phyloP scores from a whole-genome alignment of 78 protist species.

The Guillardia theta region DNA sequence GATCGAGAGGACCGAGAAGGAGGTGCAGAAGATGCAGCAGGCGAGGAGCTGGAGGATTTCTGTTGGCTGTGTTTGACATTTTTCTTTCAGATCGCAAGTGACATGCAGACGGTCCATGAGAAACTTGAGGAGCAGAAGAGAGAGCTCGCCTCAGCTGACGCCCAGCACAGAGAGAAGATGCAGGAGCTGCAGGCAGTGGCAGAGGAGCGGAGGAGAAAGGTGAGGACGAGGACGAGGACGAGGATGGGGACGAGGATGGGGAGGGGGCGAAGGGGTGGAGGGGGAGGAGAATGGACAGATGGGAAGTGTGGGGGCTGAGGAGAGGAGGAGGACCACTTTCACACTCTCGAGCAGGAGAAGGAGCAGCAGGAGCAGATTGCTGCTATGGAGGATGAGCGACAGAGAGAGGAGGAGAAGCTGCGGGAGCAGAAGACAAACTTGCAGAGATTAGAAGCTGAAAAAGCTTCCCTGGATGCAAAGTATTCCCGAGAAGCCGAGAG shows the following conservation, averaged over 20 bases:
- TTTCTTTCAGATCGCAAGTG: not conserved
- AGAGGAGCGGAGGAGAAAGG: not conserved
- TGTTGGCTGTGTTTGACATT: too few species aligned
- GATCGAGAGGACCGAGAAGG: not conserved
- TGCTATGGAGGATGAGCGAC: not conserved
- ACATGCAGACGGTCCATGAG: not conserved
- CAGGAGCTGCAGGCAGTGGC: not conserved
- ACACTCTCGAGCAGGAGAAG: not conserved
- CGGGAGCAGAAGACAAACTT: not conserved
- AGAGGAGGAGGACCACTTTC: too few species aligned
- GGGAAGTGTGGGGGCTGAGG: too few species aligned
- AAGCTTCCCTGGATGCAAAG: not conserved
- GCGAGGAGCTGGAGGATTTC: too few species aligned
- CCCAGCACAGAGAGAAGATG: not conserved
- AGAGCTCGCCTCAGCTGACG: not conserved
- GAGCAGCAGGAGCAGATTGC: not conserved
- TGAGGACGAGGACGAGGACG: too few species aligned
- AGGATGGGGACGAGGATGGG: too few species aligned
- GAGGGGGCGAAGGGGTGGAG: too few species aligned
- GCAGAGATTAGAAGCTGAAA: not conserved
- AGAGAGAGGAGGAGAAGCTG: not conserved
- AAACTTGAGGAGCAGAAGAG: not conserved
- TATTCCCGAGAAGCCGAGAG: not conserved
- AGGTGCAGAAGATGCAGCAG: not conserved
- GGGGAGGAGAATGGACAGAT: too few species aligned